A percentile compares a stretch with the other conserved stretches of the same genome.
Conservation (phyloP, 2,329 filamentous ascomycete species). For the Fusarium sororula region DNA sequence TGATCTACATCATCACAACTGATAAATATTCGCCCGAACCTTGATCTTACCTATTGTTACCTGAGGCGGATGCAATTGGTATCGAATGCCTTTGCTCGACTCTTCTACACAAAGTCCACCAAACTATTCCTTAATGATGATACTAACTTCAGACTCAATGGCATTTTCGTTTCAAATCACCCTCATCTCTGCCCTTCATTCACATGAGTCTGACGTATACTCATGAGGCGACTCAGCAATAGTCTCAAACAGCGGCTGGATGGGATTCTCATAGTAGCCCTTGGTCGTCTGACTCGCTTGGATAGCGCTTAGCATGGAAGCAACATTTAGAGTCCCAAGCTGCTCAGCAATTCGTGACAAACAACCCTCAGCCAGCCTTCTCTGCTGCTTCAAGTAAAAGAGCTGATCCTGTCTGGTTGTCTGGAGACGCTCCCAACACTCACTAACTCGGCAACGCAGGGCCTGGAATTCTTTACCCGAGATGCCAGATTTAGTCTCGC, state of each 20-base stretch:
- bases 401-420: too few relatives aligned
- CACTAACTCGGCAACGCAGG: too few relatives aligned
- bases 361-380: background rate
- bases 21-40: too few relatives aligned
- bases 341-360: background rate
- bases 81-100: rapidly evolving
- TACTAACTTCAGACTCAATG: rapidly evolving
- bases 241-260: background rate
- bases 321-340: background rate
- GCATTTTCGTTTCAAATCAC: rapidly evolving
- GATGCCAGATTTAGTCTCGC: too few relatives aligned
- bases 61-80: too few relatives aligned
- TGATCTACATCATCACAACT: background rate
- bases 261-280: rapidly evolving
- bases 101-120: too few relatives aligned
- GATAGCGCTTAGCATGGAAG: background rate
- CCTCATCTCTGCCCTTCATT: rapidly evolving
- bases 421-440: too few relatives aligned
- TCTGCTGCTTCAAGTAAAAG: background rate
- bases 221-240: background rate
- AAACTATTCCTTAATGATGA: rapidly evolving
- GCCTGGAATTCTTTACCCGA: too few relatives aligned
- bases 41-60: too few relatives aligned
- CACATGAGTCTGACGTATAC: rapidly evolving
- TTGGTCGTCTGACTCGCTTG: background rate